Evolutionary conservation across 345 rosid genomes (phyloP), one percentile per base, ranked within the genome.

Genomic region (Diplotaxis tenuifolia): DNA sequence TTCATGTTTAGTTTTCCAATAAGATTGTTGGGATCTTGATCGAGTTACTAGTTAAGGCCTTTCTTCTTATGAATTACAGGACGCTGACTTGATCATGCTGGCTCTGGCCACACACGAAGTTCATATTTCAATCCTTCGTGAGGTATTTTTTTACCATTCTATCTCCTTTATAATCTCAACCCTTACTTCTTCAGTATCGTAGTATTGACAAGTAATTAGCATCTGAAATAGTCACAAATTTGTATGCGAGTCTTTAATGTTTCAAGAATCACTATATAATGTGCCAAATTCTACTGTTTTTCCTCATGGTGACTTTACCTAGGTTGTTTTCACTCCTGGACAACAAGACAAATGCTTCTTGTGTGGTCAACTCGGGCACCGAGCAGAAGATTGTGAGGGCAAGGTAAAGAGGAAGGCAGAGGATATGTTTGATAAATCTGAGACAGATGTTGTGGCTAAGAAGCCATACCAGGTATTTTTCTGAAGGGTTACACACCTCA

Each of bases 21-120:
- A 19, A 57, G 20, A 49, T 47, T 8, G n/a, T n/a, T 70, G 62
- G 50, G 34, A 47, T 64, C 62, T 76, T 57, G 45, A 25, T 58
- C 4, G 45, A 21, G 31, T 42, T 63, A 53, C 22, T 52, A 6
- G 4, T 61, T 45, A 56, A 63, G 66, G 32, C 56, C 15, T 23
- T 36, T 36, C 67, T 45, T 11, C 55, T 47, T 5, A 22, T 31
- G 31, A 60, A 45, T 28, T 21, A 72, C 83, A 95, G 99, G 99
- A 95, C 73, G 99, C 99, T 0, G 99, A 95, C 86, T 78, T 95
- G 75, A 95, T 95, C 62, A 92, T 95, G 99, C 84, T 95, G 82
- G 96, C 88, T 62, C 78, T 95, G 87, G 99, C 99, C 58, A 86
- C 99, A 28, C 99, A 95, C 72, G 98, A 95, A 77, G 73, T 89